Conservation (phyloP, 768 basidiomycete genomes). For the Hypholoma fasciculare region DNA sequence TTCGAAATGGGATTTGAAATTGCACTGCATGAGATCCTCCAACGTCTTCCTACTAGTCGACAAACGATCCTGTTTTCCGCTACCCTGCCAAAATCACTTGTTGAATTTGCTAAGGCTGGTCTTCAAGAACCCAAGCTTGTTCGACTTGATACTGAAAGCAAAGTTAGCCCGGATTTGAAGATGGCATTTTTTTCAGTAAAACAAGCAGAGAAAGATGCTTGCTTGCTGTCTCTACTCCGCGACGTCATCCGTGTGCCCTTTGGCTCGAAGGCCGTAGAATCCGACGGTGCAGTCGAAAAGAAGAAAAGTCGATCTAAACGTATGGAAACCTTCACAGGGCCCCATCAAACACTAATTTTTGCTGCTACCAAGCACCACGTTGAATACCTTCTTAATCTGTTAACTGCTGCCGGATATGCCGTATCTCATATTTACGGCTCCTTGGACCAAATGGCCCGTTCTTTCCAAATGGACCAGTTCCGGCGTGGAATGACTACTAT, state of each 20-base stretch:
- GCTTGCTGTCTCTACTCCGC: slow-evolving; percentile 77
- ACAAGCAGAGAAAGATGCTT: slow-evolving; percentile 92
- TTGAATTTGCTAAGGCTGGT: slow-evolving; percentile 98
- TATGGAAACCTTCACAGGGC: slow-evolving; percentile 53
- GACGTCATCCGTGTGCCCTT: slow-evolving; percentile 87
- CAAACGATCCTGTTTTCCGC: slow-evolving; percentile 97
- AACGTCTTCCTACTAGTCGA: slow-evolving; percentile 81
- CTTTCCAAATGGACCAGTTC: slow-evolving; percentile 89
- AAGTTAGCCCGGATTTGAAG: slow-evolving; percentile 90
- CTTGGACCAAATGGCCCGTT: slow-evolving; percentile 88
- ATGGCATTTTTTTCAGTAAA: slow-evolving; percentile 96
- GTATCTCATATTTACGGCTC: slow-evolving; percentile 96
- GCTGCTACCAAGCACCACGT: slow-evolving; percentile 98
- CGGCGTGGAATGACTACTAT: slow-evolving; percentile 76
- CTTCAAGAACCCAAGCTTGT: slow-evolving; percentile 92
- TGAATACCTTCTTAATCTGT: slow-evolving; percentile 83
- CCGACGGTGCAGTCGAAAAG: slow-evolving; percentile 33
- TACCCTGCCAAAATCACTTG: slow-evolving; percentile 91
- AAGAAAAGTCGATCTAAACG: slow-evolving; percentile 53
- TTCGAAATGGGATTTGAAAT: slow-evolving; percentile 99
- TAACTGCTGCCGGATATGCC: slow-evolving; percentile 80
- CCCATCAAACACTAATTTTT: slow-evolving; percentile 94
- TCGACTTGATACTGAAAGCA: slow-evolving; percentile 94
- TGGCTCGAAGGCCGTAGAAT: slow-evolving; percentile 32
- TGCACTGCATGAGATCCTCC: slow-evolving; percentile 88